Evolutionary conservation across 1,139 yeast species (phyloP).

Genomic region (Diutina siamensis): DNA sequence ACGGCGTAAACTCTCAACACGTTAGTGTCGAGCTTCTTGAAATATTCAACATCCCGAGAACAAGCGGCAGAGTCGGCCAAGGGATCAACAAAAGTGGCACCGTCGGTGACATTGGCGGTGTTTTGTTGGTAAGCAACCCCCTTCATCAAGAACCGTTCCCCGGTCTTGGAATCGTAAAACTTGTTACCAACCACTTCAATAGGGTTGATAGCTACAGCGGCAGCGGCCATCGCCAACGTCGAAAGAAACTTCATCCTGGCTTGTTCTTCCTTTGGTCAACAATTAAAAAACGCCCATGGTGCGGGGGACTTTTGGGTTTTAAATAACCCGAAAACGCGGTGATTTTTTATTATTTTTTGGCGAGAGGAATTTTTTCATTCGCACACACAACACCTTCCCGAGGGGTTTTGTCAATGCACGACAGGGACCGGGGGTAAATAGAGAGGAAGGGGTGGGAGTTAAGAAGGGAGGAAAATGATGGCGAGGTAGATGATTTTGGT

Average conservation of each 20-base stretch:
- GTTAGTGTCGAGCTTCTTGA: slow-evolving; percentile 49
- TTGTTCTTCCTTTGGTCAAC: background rate
- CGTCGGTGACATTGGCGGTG: slow-evolving; percentile 38
- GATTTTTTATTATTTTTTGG: too few species aligned
- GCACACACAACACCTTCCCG: background rate
- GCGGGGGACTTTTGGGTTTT: background rate
- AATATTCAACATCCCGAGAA: slow-evolving; percentile 17
- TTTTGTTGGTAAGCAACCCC: slow-evolving; percentile 78
- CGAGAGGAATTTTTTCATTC: too few species aligned
- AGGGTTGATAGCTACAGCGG: slow-evolving; percentile 10
- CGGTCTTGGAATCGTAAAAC: slow-evolving; percentile 67
- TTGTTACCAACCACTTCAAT: slow-evolving; percentile 61
- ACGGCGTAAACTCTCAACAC: slow-evolving; percentile 64
- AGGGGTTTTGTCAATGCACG: background rate
- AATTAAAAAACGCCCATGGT: background rate
- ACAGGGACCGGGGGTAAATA: background rate
- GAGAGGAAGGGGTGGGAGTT: too few species aligned
- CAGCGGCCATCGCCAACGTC: slow-evolving; percentile 4
- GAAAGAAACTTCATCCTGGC: background rate
- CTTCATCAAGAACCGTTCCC: slow-evolving; percentile 68
- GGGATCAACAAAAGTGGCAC: slow-evolving; percentile 57
- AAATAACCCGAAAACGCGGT: background rate
- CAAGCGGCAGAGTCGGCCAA: slow-evolving; percentile 56
- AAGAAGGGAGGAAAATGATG: too few species aligned
- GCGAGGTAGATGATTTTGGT: too few species aligned